These are phyloP conservation scores for Starmerella riodocensis DNA, from an alignment of 805 yeast species.

Conservation along the genomic window DNA sequence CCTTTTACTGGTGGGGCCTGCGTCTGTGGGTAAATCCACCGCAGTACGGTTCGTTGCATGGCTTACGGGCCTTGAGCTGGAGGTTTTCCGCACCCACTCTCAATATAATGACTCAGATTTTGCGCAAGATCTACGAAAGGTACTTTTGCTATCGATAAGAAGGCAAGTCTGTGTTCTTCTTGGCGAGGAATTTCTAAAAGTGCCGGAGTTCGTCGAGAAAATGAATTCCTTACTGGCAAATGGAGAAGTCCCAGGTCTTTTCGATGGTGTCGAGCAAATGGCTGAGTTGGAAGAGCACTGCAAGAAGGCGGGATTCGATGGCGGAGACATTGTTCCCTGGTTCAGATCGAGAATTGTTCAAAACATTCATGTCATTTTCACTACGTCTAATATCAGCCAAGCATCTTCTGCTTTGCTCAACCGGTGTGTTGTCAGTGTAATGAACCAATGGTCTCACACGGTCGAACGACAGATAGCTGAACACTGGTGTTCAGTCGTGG, in stretches of 20 bases:
- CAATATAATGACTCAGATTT: conserved; percentile 49
- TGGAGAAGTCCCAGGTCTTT: conserved; percentile 82
- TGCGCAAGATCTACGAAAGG: conserved; percentile 45
- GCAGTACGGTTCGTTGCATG: conserved; percentile 74
- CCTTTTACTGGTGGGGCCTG: conserved; percentile 67
- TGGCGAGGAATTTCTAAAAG: conserved; percentile 67
- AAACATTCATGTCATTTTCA: conserved; percentile 74
- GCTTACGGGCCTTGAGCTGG: conserved; percentile 63
- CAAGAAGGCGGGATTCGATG: conserved; percentile 7
- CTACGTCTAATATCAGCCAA: conserved; percentile 37
- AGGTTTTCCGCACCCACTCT: conserved; percentile 44
- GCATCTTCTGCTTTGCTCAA: conserved; percentile 83
- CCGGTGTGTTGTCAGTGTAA: conserved; percentile 77
- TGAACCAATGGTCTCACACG: conserved; percentile 63
- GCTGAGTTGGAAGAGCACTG: conserved; percentile 11
- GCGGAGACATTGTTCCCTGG: conserved; percentile 57
- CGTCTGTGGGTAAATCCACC: conserved; percentile 71
- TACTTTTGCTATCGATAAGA: conserved; percentile 33
- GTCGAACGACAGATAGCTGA: conserved; percentile 10
- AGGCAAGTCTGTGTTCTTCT: conserved; percentile 47
- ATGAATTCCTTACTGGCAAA: conserved; percentile 91
- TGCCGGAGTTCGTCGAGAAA: conserved; percentile 69
- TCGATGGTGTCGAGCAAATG: conserved; percentile 36
- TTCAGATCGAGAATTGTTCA: conserved; percentile 51
- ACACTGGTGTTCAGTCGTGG: conserved; percentile 13